These are phyloP conservation scores for Tripidium arundinaceum DNA, from an alignment of 202 grass and related monocot species.

Conservation along the genomic window DNA sequence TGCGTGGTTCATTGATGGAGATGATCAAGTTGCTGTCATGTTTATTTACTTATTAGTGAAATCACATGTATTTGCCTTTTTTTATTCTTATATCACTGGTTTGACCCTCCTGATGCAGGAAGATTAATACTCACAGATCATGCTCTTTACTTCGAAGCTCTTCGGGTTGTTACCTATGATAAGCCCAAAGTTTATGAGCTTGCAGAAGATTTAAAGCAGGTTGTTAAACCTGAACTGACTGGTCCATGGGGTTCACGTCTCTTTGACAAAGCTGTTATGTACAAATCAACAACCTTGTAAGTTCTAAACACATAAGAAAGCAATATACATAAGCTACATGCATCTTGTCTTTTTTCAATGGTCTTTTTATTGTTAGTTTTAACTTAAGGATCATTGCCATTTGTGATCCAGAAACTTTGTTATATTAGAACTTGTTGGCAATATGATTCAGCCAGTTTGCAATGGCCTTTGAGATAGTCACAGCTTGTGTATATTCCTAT, in stretches of 20 bases:
- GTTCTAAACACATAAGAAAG: slow-evolving; percentile 30
- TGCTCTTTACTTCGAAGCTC: slow-evolving; percentile 93
- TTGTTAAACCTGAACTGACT: slow-evolving; percentile 92
- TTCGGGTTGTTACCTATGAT: slow-evolving; percentile 79
- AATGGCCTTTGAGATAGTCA: neutral
- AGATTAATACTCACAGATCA: slow-evolving; percentile 89
- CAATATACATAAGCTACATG: slow-evolving; percentile 18
- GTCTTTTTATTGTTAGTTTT: slow-evolving; percentile 8
- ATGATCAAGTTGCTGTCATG: slow-evolving; percentile 10
- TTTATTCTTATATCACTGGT: slow-evolving; percentile 12
- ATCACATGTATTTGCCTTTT: neutral
- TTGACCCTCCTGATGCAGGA: slow-evolving; percentile 48
- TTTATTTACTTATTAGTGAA: slow-evolving; percentile 21
- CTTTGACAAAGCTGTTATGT: slow-evolving; percentile 99
- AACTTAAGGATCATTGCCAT: neutral
- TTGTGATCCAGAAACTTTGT: neutral
- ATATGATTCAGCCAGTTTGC: neutral
- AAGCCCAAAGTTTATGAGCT: slow-evolving; percentile 96
- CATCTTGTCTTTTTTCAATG: neutral
- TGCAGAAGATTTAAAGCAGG: slow-evolving; percentile 91
- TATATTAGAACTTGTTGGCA: slow-evolving; percentile 11
- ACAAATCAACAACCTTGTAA: slow-evolving; percentile 86
- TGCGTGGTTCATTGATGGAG: slow-evolving; percentile 28
- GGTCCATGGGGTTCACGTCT: slow-evolving; percentile 97
- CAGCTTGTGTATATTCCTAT: slow-evolving; percentile 25